Base-by-base conservation (phyloP, 768 basidiomycete genomes). In the Pleurotus platypus region DNA sequence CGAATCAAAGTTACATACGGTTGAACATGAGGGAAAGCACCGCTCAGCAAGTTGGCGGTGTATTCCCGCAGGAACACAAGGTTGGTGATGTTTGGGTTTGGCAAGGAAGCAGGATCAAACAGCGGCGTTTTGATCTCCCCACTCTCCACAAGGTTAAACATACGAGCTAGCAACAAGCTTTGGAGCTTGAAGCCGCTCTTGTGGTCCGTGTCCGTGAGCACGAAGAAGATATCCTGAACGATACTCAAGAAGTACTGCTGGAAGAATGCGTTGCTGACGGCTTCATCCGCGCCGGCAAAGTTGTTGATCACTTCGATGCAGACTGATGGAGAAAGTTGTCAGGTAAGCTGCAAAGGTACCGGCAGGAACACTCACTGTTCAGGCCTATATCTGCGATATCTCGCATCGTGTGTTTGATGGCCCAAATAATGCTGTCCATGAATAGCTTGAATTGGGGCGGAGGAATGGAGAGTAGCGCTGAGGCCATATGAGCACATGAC, bases 151-250 rank as follows among this genome's bases (percentile, higher is more conserved):
- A 98, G 83, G 69, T 92, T 89, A 82, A 97, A 95, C 78, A 99
- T 83, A 35, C 92, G 84, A 15, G 93, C 90, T 45, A 99, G 85
- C 16, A 98, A 79, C 63, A 92, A 76, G 64, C 90, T 91, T 72
- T 98, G 95, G 59, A 94, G 80, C 72, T 97, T 98, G 81, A 98
- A 97, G 26, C 96, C 95, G 65, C 92, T 94, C 85, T 98, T 98
- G 80, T 99, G 96, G 71, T 98, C 96, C 5, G 95, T 87, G 69
- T 99, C 96, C 26, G 95, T 98, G 46, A 99, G 79, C 42, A 98
- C 96, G 64, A 92, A 98, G 83, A 99, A 94, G 42, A 92, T 92
- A 70, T 98, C 97, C 64, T 95, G 94, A 37, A 97, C 78, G 65
- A 98, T 86, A 67, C 87, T 90, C 48, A 98, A 81, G 79, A 90